A percentile compares a stretch with the other conserved stretches of the same genome.
Evolutionary conservation across 768 basidiomycete genomes (phyloP).

Genomic region (Boletus eberwhitei): DNA sequence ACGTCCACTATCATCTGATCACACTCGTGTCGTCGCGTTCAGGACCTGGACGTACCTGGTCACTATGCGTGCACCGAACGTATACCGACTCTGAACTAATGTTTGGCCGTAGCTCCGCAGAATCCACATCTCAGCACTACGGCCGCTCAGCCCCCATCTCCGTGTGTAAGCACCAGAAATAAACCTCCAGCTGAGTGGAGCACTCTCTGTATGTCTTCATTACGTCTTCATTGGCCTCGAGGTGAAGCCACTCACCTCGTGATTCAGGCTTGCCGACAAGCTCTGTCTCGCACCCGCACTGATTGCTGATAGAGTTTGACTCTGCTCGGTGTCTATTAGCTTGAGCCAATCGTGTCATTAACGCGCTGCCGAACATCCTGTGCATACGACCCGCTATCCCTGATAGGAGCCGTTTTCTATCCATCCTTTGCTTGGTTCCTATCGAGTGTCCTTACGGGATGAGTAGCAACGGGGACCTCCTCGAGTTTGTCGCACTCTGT

Average conservation of each 20-base stretch:
- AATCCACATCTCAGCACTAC: slow-evolving; percentile 1
- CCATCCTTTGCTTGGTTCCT: neutral
- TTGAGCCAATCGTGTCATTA: neutral
- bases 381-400: neutral
- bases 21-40: neutral
- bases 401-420: neutral
- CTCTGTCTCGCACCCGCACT: neutral
- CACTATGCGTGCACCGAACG: neutral
- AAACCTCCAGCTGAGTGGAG: neutral
- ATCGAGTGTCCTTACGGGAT: neutral
- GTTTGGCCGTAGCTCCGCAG: neutral
- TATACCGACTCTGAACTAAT: neutral
- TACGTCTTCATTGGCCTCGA: neutral
- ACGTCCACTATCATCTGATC: neutral
- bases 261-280: neutral
- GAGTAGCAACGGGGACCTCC: neutral
- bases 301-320: neutral
- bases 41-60: neutral
- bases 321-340: neutral
- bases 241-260: neutral
- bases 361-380: neutral
- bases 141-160: neutral
- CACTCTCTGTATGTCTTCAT: neutral
- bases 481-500: neutral
- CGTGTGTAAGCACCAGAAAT: neutral